Evolutionary conservation across 2,329 filamentous ascomycete species (phyloP), one percentile per base, ranked within the genome.

Genomic region (Cladosporium oxysporum): DNA sequence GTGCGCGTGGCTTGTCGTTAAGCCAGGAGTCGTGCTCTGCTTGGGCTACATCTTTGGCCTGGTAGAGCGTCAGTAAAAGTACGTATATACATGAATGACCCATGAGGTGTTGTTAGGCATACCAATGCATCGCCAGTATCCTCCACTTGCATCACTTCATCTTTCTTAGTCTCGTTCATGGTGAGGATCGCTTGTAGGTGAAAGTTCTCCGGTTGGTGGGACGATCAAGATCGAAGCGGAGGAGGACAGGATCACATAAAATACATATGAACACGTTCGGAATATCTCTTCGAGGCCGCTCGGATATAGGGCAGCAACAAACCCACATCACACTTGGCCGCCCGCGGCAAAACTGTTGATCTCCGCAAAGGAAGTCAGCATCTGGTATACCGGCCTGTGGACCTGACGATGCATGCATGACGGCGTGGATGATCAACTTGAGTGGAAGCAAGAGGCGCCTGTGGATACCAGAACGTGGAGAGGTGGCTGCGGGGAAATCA

Each of bases 1-100:
- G 64, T n/a, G 70, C 65, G 29, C 70, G 71, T 41, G 52, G 57
- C 44, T 67, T 69, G 59, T 72, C 70, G 59, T 72, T 70, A 41
- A 71, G 50, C 61, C 61, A 63, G 50, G 61, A 63, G 37, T 55
- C 35, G 35, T 64, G 62, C 23, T 65, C 61, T 49, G 41, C 53
- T 35, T 60, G 55, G 3, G 55, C 44, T 12, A 35, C 49, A 29
- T 63, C 61, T 63, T 63, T 55, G 50, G 35, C 49, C 61, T 63
- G 28, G 18, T 31, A 16, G 7, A 18, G 11, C 1, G 28, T 55
- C n/a, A 55, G 52, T 55, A 12, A 12, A n/a, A 5, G n/a, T 12
- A 21, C 41, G 23, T 26, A 47, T 12, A 18, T 21, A 12, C 21
- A n/a, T 7, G 2, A 44, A n/a, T n/a, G 35, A 14, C 47, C 29